Conservation (phyloP, 148 eudicot species). For the Polygonum aviculare region DNA sequence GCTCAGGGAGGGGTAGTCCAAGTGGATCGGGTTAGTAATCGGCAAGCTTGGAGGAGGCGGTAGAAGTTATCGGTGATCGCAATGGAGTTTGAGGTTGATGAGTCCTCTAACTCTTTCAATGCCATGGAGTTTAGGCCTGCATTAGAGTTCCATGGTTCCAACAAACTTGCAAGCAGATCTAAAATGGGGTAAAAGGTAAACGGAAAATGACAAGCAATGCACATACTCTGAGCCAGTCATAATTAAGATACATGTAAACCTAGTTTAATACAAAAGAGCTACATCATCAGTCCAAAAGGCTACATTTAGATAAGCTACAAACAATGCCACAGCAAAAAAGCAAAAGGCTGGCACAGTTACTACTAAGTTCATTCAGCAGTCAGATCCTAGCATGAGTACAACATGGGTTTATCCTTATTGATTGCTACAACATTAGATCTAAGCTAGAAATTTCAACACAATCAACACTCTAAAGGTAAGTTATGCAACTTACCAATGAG, state of each 20-base stretch:
- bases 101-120: too few relatives aligned
- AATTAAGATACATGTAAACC: neutral
- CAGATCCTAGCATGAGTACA: slow-evolving; percentile 6
- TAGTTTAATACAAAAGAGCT: neutral
- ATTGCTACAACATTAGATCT: slow-evolving; percentile 1
- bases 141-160: neutral
- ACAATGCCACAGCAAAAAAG: neutral
- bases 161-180: neutral
- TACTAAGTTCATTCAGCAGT: neutral
- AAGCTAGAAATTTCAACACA: neutral
- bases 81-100: too few relatives aligned
- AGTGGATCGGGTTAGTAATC: too few relatives aligned
- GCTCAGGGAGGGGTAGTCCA: too few relatives aligned
- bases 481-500: neutral
- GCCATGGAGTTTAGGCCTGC: neutral
- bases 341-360: neutral
- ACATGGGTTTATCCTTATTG: slow-evolving; percentile 10
- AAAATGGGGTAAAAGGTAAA: neutral
- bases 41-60: too few relatives aligned
- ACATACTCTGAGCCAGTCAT: neutral
- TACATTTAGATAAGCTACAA: neutral
- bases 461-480: neutral
- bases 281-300: neutral
- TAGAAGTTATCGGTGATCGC: too few relatives aligned
- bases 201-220: neutral